Evolutionary conservation across 1,139 yeast species (phyloP).

Genomic region (Sugiyamaella japonica): DNA sequence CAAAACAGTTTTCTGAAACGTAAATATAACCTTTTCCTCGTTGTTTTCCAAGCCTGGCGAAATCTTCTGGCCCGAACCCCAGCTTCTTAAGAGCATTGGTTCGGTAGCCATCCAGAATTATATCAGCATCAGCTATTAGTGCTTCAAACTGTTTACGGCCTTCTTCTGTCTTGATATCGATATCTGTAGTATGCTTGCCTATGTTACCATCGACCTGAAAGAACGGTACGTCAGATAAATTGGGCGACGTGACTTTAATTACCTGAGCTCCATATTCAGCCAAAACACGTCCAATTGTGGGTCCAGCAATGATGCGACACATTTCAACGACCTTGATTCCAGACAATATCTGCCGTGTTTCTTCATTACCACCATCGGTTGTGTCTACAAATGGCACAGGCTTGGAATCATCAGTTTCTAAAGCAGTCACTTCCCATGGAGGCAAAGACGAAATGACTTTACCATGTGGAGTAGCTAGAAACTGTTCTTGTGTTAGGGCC

Average conservation of each 20-base stretch:
- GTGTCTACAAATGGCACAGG: conserved; percentile 30
- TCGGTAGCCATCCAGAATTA: conserved; percentile 41
- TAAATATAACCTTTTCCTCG: conserved; percentile 41
- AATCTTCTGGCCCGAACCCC: conserved; percentile 38
- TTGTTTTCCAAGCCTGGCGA: conserved; percentile 34
- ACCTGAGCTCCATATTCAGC: conserved; percentile 44
- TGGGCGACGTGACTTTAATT: conserved; percentile 38
- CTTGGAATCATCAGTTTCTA: conserved; percentile 34
- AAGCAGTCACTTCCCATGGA: conserved; percentile 33
- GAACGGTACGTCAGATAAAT: conserved; percentile 41
- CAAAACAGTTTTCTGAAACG: conserved; percentile 43
- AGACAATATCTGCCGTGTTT: conserved; percentile 35
- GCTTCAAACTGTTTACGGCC: conserved; percentile 37
- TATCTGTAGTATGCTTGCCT: conserved; percentile 41
- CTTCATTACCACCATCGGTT: background rate
- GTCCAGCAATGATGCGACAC: conserved; percentile 43
- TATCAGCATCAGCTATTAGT: conserved; percentile 39
- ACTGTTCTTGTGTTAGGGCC: conserved; percentile 37
- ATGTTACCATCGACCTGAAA: conserved; percentile 42
- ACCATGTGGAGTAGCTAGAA: conserved; percentile 40
- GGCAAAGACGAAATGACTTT: conserved; percentile 33
- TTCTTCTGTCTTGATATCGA: conserved; percentile 36
- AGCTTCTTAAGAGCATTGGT: conserved; percentile 38
- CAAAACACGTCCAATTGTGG: conserved; percentile 39
- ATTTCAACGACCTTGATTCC: conserved; percentile 42